phyloP scores from a whole-genome alignment of 129 eudicot species.

The Daucus carota region DNA sequence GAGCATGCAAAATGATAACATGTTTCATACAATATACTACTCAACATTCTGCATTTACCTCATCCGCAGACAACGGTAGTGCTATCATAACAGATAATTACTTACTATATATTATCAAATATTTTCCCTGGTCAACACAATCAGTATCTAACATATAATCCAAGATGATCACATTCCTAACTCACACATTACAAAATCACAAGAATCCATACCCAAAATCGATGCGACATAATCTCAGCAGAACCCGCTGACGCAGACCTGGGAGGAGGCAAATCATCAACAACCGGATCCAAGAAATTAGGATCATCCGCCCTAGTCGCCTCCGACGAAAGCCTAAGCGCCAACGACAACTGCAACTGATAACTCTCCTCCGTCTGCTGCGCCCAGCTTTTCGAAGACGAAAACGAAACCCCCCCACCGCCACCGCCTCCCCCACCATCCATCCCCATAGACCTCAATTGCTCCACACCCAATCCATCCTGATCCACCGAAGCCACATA shows the following conservation, averaged over 20 bases:
- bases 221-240: constrained; percentile 56
- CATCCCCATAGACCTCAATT: constrained; percentile 18
- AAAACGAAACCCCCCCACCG: constrained; percentile 26
- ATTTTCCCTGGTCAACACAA: background rate
- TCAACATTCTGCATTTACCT: background rate
- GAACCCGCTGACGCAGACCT: background rate
- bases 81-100: background rate
- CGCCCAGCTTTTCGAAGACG: constrained; percentile 81
- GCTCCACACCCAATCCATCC: constrained; percentile 28
- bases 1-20: background rate
- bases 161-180: background rate
- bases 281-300: constrained; percentile 59
- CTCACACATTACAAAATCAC: background rate
- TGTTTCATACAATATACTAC: background rate
- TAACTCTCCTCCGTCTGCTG: constrained; percentile 94
- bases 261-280: constrained; percentile 37
- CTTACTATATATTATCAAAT: background rate
- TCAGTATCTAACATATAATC: background rate
- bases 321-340: constrained; percentile 71
- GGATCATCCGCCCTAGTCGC: constrained; percentile 83
- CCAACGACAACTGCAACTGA: constrained; percentile 82
- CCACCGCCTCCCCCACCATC: constrained; percentile 33
- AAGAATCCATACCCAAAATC: constrained; percentile 63
- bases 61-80: too few relatives aligned
- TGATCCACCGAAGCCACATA: constrained; percentile 46